Percentiles rank a stretch among this genome's conserved stretches.
phyloP scores from a whole-genome alignment of 2,329 filamentous ascomycete genomes.

The Colletotrichum phormii region DNA sequence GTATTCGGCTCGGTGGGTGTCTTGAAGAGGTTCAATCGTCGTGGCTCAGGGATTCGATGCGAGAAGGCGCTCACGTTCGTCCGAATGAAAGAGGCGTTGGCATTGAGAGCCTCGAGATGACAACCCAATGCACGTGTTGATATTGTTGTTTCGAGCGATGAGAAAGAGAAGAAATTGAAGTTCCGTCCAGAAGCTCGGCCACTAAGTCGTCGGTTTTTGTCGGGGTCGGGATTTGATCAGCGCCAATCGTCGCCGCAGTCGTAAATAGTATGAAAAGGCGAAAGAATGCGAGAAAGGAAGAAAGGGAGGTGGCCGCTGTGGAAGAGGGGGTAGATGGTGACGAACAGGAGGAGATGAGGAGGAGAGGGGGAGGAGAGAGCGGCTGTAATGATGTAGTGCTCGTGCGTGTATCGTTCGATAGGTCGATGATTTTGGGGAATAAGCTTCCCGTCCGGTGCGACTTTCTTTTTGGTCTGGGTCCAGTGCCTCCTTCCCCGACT shows the following conservation, averaged over 20 bases:
- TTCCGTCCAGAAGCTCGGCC: slow-evolving; percentile 30
- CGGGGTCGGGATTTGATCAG: slow-evolving; percentile 9
- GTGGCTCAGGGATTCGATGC: background rate
- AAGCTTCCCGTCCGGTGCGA: slow-evolving; percentile 26
- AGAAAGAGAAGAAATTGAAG: slow-evolving; percentile 7
- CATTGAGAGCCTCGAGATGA: slow-evolving; percentile 21
- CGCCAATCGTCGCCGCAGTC: background rate
- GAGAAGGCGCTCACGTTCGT: slow-evolving; percentile 30
- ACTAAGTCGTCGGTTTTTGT: slow-evolving; percentile 15
- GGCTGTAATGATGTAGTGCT: slow-evolving; percentile 34
- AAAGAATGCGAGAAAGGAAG: background rate
- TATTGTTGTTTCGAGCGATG: background rate
- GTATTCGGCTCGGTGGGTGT: background rate
- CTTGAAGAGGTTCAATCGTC: background rate
- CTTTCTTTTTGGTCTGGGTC: slow-evolving; percentile 27
- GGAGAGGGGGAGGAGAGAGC: slow-evolving; percentile 15
- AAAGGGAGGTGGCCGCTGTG: background rate
- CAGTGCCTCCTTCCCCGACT: slow-evolving; percentile 7
- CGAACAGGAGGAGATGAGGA: slow-evolving; percentile 5
- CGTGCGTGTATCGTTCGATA: slow-evolving; percentile 35
- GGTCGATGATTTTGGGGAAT: slow-evolving; percentile 35
- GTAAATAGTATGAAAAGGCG: background rate
- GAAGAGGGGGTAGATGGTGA: slow-evolving; percentile 9
- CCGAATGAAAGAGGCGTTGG: slow-evolving; percentile 16
- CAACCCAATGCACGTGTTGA: slow-evolving; percentile 3